Conservation (phyloP, 1,284 basidiomycete genomes). For the Ceratobasidium papillatum region DNA sequence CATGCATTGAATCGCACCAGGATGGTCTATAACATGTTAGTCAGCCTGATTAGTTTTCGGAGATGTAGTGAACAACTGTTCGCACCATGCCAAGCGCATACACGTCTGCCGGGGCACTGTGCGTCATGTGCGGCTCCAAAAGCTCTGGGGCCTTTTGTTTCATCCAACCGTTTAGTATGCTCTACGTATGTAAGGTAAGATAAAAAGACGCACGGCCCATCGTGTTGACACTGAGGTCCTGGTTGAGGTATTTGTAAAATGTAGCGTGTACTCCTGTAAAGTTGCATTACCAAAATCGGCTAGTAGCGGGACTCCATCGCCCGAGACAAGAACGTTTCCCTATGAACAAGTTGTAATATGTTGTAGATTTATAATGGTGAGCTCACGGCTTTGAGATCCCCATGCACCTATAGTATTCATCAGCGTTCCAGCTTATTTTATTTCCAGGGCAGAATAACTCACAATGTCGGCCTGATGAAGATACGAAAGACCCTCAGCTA, state of each 20-base stretch:
- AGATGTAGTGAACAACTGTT: too few relatives aligned
- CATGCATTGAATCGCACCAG: too few relatives aligned
- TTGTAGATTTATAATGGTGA: neutral
- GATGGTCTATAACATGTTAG: too few relatives aligned
- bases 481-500: neutral
- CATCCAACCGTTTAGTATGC: too few relatives aligned
- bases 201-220: neutral
- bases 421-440: too few relatives aligned
- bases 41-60: too few relatives aligned
- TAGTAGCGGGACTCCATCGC: neutral
- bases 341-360: neutral
- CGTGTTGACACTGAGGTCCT: neutral
- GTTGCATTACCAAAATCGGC: neutral
- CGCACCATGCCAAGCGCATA: constrained; percentile 34
- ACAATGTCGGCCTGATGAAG: neutral
- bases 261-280: neutral
- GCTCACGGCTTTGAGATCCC: neutral
- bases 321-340: neutral
- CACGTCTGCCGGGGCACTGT: neutral
- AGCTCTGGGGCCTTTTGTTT: neutral
- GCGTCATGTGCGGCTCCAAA: neutral
- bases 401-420: constrained; percentile 2
- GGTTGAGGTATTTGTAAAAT: neutral
- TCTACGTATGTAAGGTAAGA: neutral
- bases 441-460: neutral